Evolutionary conservation across 495 filamentous ascomycete species (phyloP).

Genomic region (Astrothelium macrocarpum): DNA sequence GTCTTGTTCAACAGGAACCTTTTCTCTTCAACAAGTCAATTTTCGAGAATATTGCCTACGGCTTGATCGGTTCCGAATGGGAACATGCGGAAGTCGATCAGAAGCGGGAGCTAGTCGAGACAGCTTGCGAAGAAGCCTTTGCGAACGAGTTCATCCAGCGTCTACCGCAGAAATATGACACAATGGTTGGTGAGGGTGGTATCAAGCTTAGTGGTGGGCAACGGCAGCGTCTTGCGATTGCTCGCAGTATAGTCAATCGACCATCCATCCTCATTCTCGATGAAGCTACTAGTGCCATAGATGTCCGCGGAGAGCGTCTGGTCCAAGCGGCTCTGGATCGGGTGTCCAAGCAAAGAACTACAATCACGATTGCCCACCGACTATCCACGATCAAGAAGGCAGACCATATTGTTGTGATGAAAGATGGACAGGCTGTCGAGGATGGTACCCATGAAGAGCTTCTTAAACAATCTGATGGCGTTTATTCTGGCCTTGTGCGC

Average conservation of each 20-base stretch:
- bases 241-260: slow-evolving; percentile 23
- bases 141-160: slow-evolving; percentile 24
- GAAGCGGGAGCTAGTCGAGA: slow-evolving; percentile 18
- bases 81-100: slow-evolving; percentile 8
- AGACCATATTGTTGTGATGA: slow-evolving; percentile 51
- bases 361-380: slow-evolving; percentile 34
- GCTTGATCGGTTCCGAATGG: slow-evolving; percentile 18
- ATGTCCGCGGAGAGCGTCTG: slow-evolving; percentile 19
- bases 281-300: slow-evolving; percentile 27
- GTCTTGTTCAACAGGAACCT: slow-evolving; percentile 26
- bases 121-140: slow-evolving; percentile 16
- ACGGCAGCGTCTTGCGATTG: slow-evolving; percentile 26
- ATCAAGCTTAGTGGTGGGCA: slow-evolving; percentile 24
- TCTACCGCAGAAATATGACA: slow-evolving; percentile 24
- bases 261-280: slow-evolving; percentile 25
- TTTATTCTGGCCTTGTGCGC: slow-evolving; percentile 20
- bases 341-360: slow-evolving; percentile 18
- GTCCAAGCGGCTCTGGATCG: slow-evolving; percentile 25
- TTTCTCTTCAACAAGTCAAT: slow-evolving; percentile 22
- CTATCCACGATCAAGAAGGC: slow-evolving; percentile 57
- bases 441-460: slow-evolving; percentile 48
- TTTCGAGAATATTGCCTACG: slow-evolving; percentile 19
- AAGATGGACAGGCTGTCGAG: slow-evolving; percentile 49
- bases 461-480: slow-evolving; percentile 13
- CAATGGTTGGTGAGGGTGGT: slow-evolving; percentile 22